Conservation (phyloP, 2,329 filamentous ascomycete species). For the Dothideomycetidae sp. region DNA sequence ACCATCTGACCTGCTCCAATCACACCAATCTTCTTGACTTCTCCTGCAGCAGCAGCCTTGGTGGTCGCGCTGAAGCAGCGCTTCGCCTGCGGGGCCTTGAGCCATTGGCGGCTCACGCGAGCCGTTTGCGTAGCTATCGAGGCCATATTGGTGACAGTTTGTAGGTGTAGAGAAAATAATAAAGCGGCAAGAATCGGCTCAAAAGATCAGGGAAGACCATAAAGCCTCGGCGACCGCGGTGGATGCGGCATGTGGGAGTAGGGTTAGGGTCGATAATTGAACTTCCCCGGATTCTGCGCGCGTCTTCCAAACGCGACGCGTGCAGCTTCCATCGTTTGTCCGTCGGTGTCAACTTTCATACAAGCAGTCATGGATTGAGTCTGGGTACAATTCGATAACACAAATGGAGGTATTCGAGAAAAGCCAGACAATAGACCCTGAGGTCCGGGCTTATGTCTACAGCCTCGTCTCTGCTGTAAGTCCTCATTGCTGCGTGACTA, state of each 20-base stretch:
- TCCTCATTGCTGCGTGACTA: constrained; percentile 15
- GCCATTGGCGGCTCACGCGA: constrained; percentile 7
- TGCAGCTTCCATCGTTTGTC: too few relatives aligned
- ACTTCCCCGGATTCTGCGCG: neutral
- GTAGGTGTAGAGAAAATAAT: constrained; percentile 7
- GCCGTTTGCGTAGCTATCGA: constrained; percentile 2
- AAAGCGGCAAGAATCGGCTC: neutral
- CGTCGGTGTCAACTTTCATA: too few relatives aligned
- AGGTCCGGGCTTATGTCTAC: constrained; percentile 85
- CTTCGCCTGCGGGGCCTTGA: constrained; percentile 16
- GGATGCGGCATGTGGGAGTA: neutral
- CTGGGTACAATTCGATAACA: too few relatives aligned
- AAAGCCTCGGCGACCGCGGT: neutral
- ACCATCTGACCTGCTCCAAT: constrained; percentile 96
- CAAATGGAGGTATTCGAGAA: constrained; percentile 20
- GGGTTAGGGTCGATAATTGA: neutral
- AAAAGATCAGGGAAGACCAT: neutral
- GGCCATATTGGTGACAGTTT: constrained; percentile 5
- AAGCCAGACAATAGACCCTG: constrained; percentile 54
- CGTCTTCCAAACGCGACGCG: constrained; percentile 3
- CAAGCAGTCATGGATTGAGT: too few relatives aligned
- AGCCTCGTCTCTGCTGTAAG: constrained; percentile 80
- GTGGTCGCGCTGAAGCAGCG: constrained; percentile 53
- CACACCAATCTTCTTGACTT: constrained; percentile 80
- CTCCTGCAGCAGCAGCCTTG: constrained; percentile 35